Conservation (phyloP, 805 yeast genomes). For the Torulaspora delbrueckii region DNA sequence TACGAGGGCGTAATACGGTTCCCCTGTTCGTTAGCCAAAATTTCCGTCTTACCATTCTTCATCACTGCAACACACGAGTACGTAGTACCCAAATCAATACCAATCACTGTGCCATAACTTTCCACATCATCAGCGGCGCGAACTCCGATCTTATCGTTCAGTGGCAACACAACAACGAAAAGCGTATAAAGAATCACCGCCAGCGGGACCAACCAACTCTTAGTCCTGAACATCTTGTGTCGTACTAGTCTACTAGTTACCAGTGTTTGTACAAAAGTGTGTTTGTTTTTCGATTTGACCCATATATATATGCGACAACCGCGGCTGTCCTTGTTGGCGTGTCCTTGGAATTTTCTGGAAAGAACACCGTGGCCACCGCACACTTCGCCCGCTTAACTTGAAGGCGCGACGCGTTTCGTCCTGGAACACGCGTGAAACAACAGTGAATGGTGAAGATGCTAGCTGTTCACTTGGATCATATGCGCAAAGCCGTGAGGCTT, state of each 20-base stretch:
- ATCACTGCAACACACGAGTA: constrained; percentile 93
- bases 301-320: neutral
- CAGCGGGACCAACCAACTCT: constrained; percentile 45
- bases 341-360: neutral
- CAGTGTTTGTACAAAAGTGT: neutral
- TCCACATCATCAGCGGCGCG: constrained; percentile 37
- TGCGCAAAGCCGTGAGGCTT: constrained; percentile 49
- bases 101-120: constrained; percentile 65
- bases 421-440: neutral
- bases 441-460: neutral
- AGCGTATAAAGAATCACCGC: constrained; percentile 33
- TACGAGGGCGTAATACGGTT: constrained; percentile 94
- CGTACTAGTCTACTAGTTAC: neutral
- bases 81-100: constrained; percentile 97
- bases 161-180: constrained; percentile 30
- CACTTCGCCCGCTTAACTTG: neutral
- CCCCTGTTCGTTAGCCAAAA: constrained; percentile 94
- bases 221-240: constrained; percentile 11
- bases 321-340: neutral
- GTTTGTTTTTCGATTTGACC: neutral
- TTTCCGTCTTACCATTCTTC: constrained; percentile 84
- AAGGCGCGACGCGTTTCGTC: too few species aligned
- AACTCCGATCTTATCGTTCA: constrained; percentile 11
- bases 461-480: constrained; percentile 33
- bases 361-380: neutral